These are phyloP conservation scores for Entomortierella beljakovae DNA, from an alignment of 192 early-diverging fungal species.

Conservation along the genomic window DNA sequence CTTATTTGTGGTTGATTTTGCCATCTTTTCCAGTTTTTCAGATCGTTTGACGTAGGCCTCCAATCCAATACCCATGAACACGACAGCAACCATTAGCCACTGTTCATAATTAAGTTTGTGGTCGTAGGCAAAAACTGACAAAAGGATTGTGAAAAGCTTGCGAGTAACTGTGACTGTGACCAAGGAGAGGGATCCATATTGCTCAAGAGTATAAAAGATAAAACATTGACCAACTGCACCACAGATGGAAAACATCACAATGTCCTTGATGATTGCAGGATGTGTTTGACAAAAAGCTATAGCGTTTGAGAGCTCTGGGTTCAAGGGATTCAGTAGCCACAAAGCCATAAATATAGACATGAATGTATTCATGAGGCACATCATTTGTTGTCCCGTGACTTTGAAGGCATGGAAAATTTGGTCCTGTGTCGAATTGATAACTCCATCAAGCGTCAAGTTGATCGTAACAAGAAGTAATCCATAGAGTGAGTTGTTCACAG, in stretches of 20 bases:
- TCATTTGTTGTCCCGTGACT: constrained; percentile 93
- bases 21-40: constrained; percentile 55
- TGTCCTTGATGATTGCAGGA: constrained; percentile 85
- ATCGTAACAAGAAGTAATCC: constrained; percentile 85
- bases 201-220: constrained; percentile 94
- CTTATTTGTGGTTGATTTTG: background rate
- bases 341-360: constrained; percentile 75
- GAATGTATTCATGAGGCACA: constrained; percentile 95
- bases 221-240: constrained; percentile 98
- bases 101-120: constrained; percentile 83
- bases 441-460: constrained; percentile 93
- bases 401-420: constrained; percentile 88
- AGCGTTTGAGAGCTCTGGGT: constrained; percentile 80
- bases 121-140: constrained; percentile 91
- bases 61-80: constrained; percentile 88
- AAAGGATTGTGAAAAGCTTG: constrained; percentile 95
- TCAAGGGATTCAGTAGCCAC: constrained; percentile 88
- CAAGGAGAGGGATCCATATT: constrained; percentile 88
- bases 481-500: constrained; percentile 73
- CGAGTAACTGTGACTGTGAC: constrained; percentile 97
- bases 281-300: constrained; percentile 79
- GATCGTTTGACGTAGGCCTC: constrained; percentile 79
- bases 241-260: constrained; percentile 89
- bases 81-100: constrained; percentile 87
- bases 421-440: constrained; percentile 97